A percentile compares a stretch with the other conserved stretches of the same genome.
Conservation (phyloP, 2,329 filamentous ascomycete genomes). For the Xylaria sp. region DNA sequence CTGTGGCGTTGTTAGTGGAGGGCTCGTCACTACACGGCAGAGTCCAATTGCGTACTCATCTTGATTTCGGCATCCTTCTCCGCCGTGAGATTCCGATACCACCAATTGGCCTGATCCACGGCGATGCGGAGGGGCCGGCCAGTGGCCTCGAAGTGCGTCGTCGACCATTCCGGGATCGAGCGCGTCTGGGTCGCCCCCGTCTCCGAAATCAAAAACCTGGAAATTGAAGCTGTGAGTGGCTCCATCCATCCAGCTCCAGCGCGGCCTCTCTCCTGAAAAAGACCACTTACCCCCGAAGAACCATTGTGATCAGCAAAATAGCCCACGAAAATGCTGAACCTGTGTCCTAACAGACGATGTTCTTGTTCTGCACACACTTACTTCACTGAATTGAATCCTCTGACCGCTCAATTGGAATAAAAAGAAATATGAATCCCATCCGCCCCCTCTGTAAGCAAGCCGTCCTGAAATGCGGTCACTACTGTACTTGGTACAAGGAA, state of each 20-base stretch:
- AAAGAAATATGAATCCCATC: constrained; percentile 19
- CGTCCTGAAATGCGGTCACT: constrained; percentile 1
- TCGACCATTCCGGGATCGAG: constrained; percentile 40
- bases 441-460: constrained; percentile 25
- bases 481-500: constrained; percentile 11
- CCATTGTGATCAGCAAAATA: constrained; percentile 20
- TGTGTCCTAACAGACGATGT: background rate
- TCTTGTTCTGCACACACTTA: constrained; percentile 3
- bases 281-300: constrained; percentile 34
- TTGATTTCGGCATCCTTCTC: constrained; percentile 37
- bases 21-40: background rate
- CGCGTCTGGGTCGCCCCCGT: constrained; percentile 32
- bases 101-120: constrained; percentile 43
- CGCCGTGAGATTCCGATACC: constrained; percentile 39
- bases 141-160: constrained; percentile 41
- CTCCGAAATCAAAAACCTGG: constrained; percentile 38
- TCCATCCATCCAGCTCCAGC: background rate
- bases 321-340: background rate
- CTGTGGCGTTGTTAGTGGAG: constrained; percentile 36
- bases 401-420: constrained; percentile 18
- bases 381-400: constrained; percentile 1
- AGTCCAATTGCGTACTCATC: constrained; percentile 27
- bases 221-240: constrained; percentile 16
- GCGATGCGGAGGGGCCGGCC: constrained; percentile 45
- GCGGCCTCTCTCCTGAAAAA: background rate